Evolutionary conservation across 345 rosid species (phyloP).

Genomic region (Xanthoceras sorbifolium): DNA sequence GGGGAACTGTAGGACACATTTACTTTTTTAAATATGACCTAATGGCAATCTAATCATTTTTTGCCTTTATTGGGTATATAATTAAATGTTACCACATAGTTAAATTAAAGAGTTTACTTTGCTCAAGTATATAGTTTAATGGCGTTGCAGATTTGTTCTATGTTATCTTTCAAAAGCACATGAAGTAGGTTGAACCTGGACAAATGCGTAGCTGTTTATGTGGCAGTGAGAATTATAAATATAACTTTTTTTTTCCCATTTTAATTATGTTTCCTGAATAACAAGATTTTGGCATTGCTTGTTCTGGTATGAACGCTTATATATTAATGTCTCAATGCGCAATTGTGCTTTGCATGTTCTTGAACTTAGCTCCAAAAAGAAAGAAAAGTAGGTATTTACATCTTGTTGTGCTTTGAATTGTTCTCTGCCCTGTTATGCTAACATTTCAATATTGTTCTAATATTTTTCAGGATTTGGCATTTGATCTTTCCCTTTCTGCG

Average conservation of each 20-base stretch:
- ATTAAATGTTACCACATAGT: neutral
- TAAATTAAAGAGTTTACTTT: neutral
- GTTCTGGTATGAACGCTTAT: neutral
- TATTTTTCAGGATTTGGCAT: slow-evolving; percentile 87
- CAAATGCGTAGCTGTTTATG: neutral
- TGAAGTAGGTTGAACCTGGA: neutral
- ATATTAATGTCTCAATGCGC: neutral
- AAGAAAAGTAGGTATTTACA: neutral
- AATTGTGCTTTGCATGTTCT: neutral
- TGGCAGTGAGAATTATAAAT: neutral
- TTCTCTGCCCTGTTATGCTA: slow-evolving; percentile 17
- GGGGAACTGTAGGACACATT: neutral
- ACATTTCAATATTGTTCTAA: slow-evolving; percentile 10
- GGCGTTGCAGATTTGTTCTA: neutral
- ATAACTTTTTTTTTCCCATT: neutral
- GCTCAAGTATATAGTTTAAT: neutral
- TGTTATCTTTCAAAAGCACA: neutral
- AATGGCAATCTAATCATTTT: neutral
- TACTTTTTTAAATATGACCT: neutral
- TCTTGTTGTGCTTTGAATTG: neutral
- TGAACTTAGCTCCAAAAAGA: neutral
- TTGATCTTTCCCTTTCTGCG: slow-evolving; percentile 96
- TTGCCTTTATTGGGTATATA: neutral
- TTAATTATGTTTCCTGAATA: neutral
- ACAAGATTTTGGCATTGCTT: neutral